Conservation (phyloP, 2,329 filamentous ascomycete species). For the Ciborinia camelliae region DNA sequence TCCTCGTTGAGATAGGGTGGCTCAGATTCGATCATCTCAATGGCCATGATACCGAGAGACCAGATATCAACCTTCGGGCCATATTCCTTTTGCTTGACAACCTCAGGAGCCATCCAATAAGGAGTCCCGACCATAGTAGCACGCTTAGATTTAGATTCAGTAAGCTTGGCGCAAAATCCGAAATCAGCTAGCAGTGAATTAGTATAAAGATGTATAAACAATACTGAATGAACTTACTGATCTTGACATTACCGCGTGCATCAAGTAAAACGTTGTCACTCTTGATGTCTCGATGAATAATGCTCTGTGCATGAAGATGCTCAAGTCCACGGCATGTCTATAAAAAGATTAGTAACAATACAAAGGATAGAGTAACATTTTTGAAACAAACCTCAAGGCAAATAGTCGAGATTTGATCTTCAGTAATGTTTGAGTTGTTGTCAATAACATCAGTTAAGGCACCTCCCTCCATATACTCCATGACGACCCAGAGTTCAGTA, state of each 20-base stretch:
- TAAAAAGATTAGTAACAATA: constrained; percentile 22
- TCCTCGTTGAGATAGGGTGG: constrained; percentile 96
- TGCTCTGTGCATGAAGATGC: constrained; percentile 91
- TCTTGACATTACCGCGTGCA: constrained; percentile 92
- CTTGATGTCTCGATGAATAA: constrained; percentile 98
- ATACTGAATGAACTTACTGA: constrained; percentile 61
- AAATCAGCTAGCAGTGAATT: constrained; percentile 71
- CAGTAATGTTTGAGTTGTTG: constrained; percentile 89
- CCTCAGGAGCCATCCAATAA: constrained; percentile 99
- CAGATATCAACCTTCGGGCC: constrained; percentile 98
- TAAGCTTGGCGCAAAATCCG: constrained; percentile 97
- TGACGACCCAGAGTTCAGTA: constrained; percentile 96
- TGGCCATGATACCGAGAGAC: constrained; percentile 98
- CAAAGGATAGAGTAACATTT: background rate
- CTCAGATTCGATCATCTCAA: constrained; percentile 99
- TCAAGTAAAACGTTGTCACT: constrained; percentile 96
- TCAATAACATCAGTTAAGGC: constrained; percentile 98
- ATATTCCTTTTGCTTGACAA: constrained; percentile 96
- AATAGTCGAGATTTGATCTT: constrained; percentile 97
- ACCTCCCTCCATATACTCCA: constrained; percentile 99
- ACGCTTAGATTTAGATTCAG: constrained; percentile 93
- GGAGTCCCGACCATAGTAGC: constrained; percentile 99
- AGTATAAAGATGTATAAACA: constrained; percentile 22
- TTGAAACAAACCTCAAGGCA: constrained; percentile 75
- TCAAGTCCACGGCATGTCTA: constrained; percentile 94